Conservation (phyloP, 2,329 filamentous ascomycete species). For the Fusarium sp. region DNA sequence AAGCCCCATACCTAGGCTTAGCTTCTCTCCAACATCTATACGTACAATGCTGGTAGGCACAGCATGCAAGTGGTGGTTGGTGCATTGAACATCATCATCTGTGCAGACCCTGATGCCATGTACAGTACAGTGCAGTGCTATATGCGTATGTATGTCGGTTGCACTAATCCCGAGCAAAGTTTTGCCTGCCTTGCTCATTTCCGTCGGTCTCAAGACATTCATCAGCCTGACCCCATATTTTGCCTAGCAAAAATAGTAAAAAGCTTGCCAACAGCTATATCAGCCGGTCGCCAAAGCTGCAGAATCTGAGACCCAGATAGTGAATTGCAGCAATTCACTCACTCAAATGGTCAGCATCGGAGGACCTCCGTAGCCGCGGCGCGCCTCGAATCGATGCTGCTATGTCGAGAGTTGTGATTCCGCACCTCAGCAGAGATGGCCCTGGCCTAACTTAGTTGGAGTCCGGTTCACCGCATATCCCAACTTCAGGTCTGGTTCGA, state of each 20-base stretch:
- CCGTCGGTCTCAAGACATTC: slow-evolving; percentile 7
- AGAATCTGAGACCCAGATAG: neutral
- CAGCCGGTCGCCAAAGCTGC: neutral
- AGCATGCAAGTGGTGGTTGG: slow-evolving; percentile 18
- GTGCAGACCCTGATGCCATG: slow-evolving; percentile 31
- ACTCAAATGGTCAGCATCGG: slow-evolving; percentile 8
- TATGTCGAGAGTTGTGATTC: neutral
- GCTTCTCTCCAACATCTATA: neutral
- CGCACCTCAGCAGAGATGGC: neutral
- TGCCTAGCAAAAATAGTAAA: neutral
- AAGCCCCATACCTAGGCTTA: slow-evolving; percentile 8
- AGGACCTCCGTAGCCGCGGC: slow-evolving; percentile 5
- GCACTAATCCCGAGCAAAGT: slow-evolving; percentile 19
- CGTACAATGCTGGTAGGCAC: neutral
- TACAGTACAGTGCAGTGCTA: neutral
- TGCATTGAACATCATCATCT: slow-evolving; percentile 38
- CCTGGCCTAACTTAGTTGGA: slow-evolving; percentile 19
- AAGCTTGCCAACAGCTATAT: neutral
- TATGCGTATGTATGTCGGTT: neutral
- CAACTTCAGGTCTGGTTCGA: slow-evolving; percentile 31
- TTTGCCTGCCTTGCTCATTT: slow-evolving; percentile 11
- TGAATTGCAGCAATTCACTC: neutral
- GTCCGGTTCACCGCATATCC: slow-evolving; percentile 42
- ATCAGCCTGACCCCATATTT: slow-evolving; percentile 13
- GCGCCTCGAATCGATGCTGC: slow-evolving; percentile 1